Base-by-base conservation (phyloP, 2,329 filamentous ascomycete genomes). In the Alternaria dauci region DNA sequence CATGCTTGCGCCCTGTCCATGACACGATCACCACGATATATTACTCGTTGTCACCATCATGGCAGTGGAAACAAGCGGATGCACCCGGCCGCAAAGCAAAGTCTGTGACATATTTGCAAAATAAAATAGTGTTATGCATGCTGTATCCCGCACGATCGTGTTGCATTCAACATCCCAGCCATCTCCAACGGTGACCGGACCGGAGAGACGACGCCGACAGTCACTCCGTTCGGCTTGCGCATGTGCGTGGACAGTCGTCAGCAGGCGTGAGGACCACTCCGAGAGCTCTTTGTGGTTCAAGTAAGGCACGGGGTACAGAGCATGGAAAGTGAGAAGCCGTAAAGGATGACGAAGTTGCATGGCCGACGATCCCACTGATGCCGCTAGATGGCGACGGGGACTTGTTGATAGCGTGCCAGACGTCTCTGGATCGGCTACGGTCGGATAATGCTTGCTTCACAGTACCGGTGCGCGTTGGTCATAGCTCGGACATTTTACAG, bases 371-470 rank as follows among this genome's bases (percentile, higher is more conserved):
- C 32, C 43, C 42, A 44, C 46, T 38, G 52, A 58, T 55, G 54
- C 51, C 65, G 55, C 59, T 56, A 58, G 50, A 68, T 67, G 57
- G 61, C 55, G 52, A 66, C 58, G 52, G 62, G 66, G 55, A 69
- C 62, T 63, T 70, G 66, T 66, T 50, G 54, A 61, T 71, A 64
- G 63, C 65, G 68, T 65, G 56, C 55, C 52, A 55, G 34, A 52
- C 53, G 68, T 61, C 48, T 55, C 44, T 63, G 62, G 64, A 44
- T 59, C 59, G 60, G 58, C 28, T 61, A 57, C 51, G 62, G 57
- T 57, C 53, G 61, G 60, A 52, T 52, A n/a, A 43, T 38, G 48
- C 36, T 9, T 39, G 18, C 59, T 67, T 69, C 67, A 70, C 64
- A 69, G 70, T 64, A 62, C 66, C 58, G 48, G 48, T 20, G 51